Conservation (phyloP, 352 stramenopile species). For the Globisporangium irregulare region DNA sequence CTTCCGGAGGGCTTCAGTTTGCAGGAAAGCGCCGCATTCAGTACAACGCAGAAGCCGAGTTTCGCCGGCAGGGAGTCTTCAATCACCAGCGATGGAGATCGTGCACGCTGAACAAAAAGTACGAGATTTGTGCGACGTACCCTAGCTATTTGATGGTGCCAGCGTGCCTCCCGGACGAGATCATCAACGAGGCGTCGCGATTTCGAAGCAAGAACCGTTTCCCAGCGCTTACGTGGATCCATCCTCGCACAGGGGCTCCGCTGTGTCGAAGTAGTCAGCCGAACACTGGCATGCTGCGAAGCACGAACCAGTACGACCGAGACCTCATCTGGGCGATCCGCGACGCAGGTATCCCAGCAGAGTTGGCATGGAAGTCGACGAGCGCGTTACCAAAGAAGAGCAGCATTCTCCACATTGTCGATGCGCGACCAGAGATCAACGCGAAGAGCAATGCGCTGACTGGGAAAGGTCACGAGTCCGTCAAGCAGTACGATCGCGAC, state of each 20-base stretch:
- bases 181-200: conserved; percentile 53
- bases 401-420: conserved; percentile 83
- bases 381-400: conserved; percentile 57
- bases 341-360: conserved; percentile 62
- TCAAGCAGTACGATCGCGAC: conserved; percentile 84
- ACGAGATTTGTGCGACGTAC: conserved; percentile 73
- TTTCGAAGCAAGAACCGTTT: conserved; percentile 82
- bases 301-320: conserved; percentile 89
- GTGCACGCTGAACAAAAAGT: conserved; percentile 61
- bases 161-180: conserved; percentile 54
- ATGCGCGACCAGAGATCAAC: conserved; percentile 89
- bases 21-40: conserved; percentile 60
- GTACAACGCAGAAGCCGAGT: conserved; percentile 66
- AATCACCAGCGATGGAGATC: conserved; percentile 66
- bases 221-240: conserved; percentile 89
- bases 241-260: conserved; percentile 83
- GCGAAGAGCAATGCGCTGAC: conserved; percentile 87
- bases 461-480: conserved; percentile 89
- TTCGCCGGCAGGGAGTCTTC: conserved; percentile 53
- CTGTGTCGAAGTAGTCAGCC: conserved; percentile 95
- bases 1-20: conserved; percentile 24
- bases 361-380: conserved; percentile 30
- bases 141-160: conserved; percentile 73
- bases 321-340: conserved; percentile 86
- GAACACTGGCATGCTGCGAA: conserved; percentile 94